These are phyloP conservation scores for Shiraia sp. DNA, from an alignment of 2,329 filamentous ascomycete species.

Conservation along the genomic window DNA sequence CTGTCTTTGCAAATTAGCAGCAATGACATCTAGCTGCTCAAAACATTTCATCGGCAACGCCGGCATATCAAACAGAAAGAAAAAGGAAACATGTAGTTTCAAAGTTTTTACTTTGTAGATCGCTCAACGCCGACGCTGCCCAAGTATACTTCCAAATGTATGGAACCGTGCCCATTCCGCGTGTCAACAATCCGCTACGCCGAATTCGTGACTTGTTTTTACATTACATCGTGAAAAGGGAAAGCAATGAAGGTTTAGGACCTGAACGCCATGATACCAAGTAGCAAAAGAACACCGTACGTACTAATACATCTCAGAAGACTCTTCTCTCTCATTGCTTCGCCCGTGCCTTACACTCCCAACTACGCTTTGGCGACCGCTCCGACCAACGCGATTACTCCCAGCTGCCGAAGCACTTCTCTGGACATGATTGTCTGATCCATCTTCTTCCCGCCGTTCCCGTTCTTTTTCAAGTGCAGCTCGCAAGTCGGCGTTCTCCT, in stretches of 20 bases:
- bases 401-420: slow-evolving; percentile 20
- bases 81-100: no score
- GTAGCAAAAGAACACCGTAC: slow-evolving; percentile 1
- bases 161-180: no score
- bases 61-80: no score
- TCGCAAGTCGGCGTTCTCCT: slow-evolving; percentile 72
- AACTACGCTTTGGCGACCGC: slow-evolving; percentile 24
- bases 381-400: slow-evolving; percentile 17
- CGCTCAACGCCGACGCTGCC: no score
- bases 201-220: neutral
- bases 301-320: slow-evolving; percentile 27
- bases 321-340: slow-evolving; percentile 14
- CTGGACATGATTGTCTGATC: slow-evolving; percentile 12
- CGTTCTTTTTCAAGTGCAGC: slow-evolving; percentile 65
- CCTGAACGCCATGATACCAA: neutral
- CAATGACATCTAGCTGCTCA: no score
- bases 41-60: no score
- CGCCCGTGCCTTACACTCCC: slow-evolving; percentile 14
- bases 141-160: no score
- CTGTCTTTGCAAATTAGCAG: no score
- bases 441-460: slow-evolving; percentile 31
- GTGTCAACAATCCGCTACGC: neutral
- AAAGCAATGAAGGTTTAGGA: slow-evolving; percentile 1
- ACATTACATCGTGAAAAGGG: slow-evolving; percentile 5
- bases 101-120: no score